Conservation (phyloP, 305 asterid species). For the Solanum hybrid region DNA sequence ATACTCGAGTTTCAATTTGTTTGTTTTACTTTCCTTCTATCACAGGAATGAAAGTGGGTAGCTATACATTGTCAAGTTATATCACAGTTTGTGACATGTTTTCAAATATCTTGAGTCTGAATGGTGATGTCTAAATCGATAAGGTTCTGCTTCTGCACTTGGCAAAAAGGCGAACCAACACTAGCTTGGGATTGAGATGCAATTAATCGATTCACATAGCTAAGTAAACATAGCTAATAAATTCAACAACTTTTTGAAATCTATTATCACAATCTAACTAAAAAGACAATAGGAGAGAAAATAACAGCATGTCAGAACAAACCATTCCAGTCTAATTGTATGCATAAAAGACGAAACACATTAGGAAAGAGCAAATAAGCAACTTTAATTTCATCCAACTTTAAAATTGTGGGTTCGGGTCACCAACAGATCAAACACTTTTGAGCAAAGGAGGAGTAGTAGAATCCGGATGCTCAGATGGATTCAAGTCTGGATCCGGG, state of each 20-base stretch:
- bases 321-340: not conserved
- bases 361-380: not conserved
- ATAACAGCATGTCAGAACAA: not conserved
- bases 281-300: not conserved
- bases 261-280: not conserved
- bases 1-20: too few species aligned
- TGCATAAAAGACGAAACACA: not conserved
- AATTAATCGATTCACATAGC: not conserved
- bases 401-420: not conserved
- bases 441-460: constrained; percentile 22
- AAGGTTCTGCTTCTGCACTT: too few species aligned
- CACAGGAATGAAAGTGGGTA: too few species aligned
- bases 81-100: too few species aligned
- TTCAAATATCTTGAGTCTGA: too few species aligned
- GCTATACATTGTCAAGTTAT: too few species aligned
- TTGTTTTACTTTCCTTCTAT: too few species aligned
- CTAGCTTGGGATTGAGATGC: not conserved
- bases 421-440: constrained; percentile 18
- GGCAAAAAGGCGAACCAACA: too few species aligned
- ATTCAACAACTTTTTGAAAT: not conserved
- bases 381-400: not conserved
- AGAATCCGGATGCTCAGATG: constrained; percentile 4
- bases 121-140: too few species aligned
- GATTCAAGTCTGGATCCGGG: constrained; percentile 9
- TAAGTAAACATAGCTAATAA: not conserved